Evolutionary conservation across 169 alveolate species (phyloP), one percentile per base, ranked within the genome.

Genomic region (Neospora caninum): DNA sequence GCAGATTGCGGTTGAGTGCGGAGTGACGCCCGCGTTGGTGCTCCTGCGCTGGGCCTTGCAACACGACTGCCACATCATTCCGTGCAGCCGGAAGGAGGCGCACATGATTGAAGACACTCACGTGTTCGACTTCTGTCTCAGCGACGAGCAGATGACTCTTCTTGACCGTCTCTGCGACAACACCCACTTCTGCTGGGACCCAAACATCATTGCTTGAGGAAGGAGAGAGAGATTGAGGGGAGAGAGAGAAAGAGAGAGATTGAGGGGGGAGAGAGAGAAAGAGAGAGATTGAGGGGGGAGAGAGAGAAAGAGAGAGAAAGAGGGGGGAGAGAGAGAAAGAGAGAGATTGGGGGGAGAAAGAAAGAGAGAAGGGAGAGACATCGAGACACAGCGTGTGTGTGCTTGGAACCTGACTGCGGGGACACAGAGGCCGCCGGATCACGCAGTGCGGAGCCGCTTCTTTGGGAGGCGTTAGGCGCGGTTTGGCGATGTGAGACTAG

Each of bases 181-280:
- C 54, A 69, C 58, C 42, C 80, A 73, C 49, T 86, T 93, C 54
- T 93, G 95, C 89, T 93, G 95, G 95, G 89, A 93, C 45, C 95
- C 95, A 0, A n/a, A 82, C 91, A 53, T 67, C 10, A 88, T 93
- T 34, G 95, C 95, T 9, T 93, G 42, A 73, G n/a, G 84, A 36
- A 73, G 84, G 84, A 2, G 25, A 0, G 43, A 13, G 49, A 22
- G 84, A 9, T 18, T 6, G 27, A 36, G 39, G 27, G n/a, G 84
- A 31, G 49, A 36, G 84, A 34, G 18, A 13, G 84, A 73, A 36
- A 43, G n/a, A 27, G 18, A 20, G 73, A 64, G 25, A n/a, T 41
- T 16, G 1, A 22, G 20, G 73, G 20, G n/a, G 73, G 16, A 64
- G 73, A 64, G 73, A 29, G n/a, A 64, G 73, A 29, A 64, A 22